A percentile compares a stretch with the other conserved stretches of the same genome.
These are phyloP conservation scores for Tetrapyrgos nigripes DNA, from an alignment of 1,284 basidiomycete species.

Conservation along the genomic window DNA sequence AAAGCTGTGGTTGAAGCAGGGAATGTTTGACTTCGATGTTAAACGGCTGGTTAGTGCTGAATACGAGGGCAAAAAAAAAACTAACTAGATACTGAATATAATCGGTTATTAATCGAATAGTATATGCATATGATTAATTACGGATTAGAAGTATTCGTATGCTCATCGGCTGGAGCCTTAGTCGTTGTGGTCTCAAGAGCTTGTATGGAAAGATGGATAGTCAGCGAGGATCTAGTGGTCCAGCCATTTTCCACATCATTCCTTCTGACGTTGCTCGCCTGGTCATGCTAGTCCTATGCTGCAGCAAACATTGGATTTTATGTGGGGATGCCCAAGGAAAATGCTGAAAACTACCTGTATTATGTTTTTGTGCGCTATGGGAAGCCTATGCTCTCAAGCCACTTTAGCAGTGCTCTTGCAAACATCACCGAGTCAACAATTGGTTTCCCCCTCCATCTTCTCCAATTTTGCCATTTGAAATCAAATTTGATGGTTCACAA, in stretches of 20 bases:
- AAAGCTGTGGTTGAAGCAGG: no score
- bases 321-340: not conserved
- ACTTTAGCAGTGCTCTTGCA: not conserved
- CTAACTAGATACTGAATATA: no score
- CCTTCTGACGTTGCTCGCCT: not conserved
- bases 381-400: not conserved
- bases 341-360: slow-evolving; percentile 1
- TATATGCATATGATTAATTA: no score
- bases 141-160: no score
- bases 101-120: no score
- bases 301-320: not conserved
- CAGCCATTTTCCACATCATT: not conserved
- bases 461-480: slow-evolving; percentile 1
- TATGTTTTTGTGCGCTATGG: not conserved
- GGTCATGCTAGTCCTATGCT: not conserved
- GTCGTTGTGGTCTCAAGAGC: not conserved
- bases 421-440: not conserved
- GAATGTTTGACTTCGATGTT: no score
- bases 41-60: no score
- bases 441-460: not conserved
- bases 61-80: no score
- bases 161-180: no score
- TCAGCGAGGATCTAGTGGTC: not conserved
- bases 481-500: not conserved
- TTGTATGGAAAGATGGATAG: not conserved